phyloP scores from a whole-genome alignment of 768 basidiomycete species.

The Lactarius deliciosus region DNA sequence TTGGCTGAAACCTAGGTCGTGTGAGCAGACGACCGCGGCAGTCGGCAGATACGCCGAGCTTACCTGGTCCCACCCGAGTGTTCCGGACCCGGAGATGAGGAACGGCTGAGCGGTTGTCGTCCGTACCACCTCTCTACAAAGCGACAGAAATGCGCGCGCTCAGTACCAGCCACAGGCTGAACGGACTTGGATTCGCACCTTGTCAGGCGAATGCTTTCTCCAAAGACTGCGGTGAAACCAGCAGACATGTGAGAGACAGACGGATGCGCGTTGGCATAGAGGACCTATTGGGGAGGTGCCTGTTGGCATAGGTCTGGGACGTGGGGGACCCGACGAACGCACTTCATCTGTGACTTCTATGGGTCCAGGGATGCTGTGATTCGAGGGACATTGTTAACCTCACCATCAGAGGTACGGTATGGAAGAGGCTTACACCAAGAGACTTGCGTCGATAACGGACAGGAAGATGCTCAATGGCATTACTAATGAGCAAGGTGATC shows the following conservation, averaged over 20 bases:
- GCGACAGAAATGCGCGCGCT: conserved; percentile 5
- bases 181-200: conserved; percentile 44
- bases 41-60: conserved; percentile 29
- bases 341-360: conserved; percentile 64
- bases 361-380: conserved; percentile 48
- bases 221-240: conserved; percentile 86
- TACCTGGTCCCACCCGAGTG: conserved; percentile 95
- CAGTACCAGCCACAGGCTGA: conserved; percentile 10
- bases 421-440: conserved; percentile 32
- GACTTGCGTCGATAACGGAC: conserved; percentile 20
- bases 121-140: conserved; percentile 65
- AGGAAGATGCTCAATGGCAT: not conserved
- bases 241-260: conserved; percentile 85
- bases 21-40: not conserved
- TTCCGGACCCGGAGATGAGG: conserved; percentile 91
- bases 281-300: conserved; percentile 50
- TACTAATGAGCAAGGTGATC: not conserved
- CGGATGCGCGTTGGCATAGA: conserved; percentile 92
- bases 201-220: conserved; percentile 85
- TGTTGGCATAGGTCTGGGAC: not conserved
- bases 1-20: conserved; percentile 75
- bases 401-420: not conserved
- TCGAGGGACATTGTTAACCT: conserved; percentile 26
- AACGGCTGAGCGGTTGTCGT: conserved; percentile 84
- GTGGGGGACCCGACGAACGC: conserved; percentile 21